Percentiles rank a stretch among this genome's conserved stretches.
These are phyloP conservation scores for Petunia axillaris DNA, from an alignment of 257 asterid species.

Conservation along the genomic window DNA sequence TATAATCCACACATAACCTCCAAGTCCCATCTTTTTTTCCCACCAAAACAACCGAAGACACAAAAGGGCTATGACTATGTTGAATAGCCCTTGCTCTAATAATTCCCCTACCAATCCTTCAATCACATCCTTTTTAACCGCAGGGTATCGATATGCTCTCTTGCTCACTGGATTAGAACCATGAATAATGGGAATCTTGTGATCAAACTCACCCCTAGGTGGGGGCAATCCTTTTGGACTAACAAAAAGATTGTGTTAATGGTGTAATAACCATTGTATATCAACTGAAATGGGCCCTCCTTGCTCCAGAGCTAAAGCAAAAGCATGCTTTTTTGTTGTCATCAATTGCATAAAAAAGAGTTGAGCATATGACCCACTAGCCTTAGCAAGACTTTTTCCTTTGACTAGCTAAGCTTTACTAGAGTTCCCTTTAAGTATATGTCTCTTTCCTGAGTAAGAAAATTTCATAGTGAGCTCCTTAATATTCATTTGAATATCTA, in stretches of 20 bases:
- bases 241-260: neutral
- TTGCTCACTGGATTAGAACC: neutral
- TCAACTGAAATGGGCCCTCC: too few species aligned
- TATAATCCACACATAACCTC: too few species aligned
- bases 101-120: neutral
- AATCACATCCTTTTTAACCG: neutral
- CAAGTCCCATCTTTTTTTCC: too few species aligned
- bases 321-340: too few species aligned
- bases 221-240: neutral
- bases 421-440: neutral
- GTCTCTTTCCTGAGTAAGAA: neutral
- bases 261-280: too few species aligned
- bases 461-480: neutral
- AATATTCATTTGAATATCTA: neutral
- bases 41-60: neutral
- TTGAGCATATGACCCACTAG: neutral
- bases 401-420: too few species aligned
- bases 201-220: neutral
- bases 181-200: neutral
- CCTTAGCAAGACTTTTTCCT: too few species aligned
- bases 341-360: too few species aligned
- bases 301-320: too few species aligned
- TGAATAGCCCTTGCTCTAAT: neutral
- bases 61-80: neutral
- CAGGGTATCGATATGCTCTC: neutral